Conservation (phyloP, 2,329 filamentous ascomycete species). For the Aspergillus sp. region DNA sequence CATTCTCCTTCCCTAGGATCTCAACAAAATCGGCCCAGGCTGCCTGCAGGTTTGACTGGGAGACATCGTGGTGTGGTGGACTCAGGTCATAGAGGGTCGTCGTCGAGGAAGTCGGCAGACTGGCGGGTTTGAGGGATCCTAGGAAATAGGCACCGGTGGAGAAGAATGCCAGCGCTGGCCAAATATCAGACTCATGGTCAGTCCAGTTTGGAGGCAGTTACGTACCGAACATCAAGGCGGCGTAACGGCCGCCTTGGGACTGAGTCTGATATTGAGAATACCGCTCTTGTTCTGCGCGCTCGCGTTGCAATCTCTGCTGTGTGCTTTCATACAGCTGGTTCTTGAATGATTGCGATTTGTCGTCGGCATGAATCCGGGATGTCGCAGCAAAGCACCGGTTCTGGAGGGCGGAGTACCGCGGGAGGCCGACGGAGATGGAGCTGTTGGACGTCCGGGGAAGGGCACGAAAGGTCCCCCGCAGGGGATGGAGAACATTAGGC, state of each 20-base stretch:
- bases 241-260: slow-evolving; percentile 38
- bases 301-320: slow-evolving; percentile 56
- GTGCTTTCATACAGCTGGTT: slow-evolving; percentile 64
- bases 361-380: slow-evolving; percentile 19
- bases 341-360: slow-evolving; percentile 52
- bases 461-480: slow-evolving; percentile 19
- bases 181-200: slow-evolving; percentile 7
- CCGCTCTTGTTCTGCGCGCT: slow-evolving; percentile 56
- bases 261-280: slow-evolving; percentile 47
- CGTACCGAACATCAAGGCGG: slow-evolving; percentile 38
- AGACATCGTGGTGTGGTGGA: slow-evolving; percentile 55
- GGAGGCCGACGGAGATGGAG: background rate
- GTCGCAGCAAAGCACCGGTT: slow-evolving; percentile 24
- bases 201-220: background rate
- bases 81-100: slow-evolving; percentile 49
- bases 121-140: slow-evolving; percentile 50
- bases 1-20: slow-evolving; percentile 62
- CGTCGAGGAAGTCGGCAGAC: slow-evolving; percentile 55
- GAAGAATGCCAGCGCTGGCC: slow-evolving; percentile 51
- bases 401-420: slow-evolving; percentile 9
- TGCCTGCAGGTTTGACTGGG: slow-evolving; percentile 59
- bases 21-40: slow-evolving; percentile 63
- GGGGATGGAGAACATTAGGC: slow-evolving; percentile 11
- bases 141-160: slow-evolving; percentile 56
- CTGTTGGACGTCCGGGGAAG: slow-evolving; percentile 10